A percentile compares a stretch with the other conserved stretches of the same genome.
Conservation (phyloP, 768 basidiomycete species). For the Chalciporus sphaerocephalus region DNA sequence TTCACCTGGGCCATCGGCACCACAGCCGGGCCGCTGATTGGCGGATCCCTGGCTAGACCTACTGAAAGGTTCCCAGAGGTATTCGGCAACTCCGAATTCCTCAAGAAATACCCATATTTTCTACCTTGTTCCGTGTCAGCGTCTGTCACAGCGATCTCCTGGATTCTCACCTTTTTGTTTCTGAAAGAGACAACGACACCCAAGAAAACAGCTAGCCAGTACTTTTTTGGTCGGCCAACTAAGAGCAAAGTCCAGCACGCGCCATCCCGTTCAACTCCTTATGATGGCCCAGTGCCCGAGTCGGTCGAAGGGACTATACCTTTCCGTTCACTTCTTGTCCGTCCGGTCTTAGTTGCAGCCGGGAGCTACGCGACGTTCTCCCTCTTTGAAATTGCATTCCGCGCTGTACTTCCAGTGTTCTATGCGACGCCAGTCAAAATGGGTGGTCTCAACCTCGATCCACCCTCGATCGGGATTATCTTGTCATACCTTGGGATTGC, state of each 20-base stretch:
- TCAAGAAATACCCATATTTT: constrained; percentile 68
- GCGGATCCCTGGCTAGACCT: constrained; percentile 61
- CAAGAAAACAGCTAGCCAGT: constrained; percentile 13
- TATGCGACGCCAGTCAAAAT: constrained; percentile 29
- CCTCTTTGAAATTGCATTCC: constrained; percentile 60
- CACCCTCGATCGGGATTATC: constrained; percentile 30
- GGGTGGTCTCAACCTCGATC: constrained; percentile 26
- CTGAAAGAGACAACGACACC: constrained; percentile 44
- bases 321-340: constrained; percentile 45
- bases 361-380: constrained; percentile 59
- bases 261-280: neutral
- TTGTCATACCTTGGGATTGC: constrained; percentile 24
- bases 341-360: constrained; percentile 52
- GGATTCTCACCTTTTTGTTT: constrained; percentile 46
- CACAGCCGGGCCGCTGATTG: constrained; percentile 56
- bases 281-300: neutral
- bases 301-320: constrained; percentile 33
- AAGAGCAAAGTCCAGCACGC: neutral
- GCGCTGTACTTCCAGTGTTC: constrained; percentile 38
- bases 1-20: constrained; percentile 40
- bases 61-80: constrained; percentile 58
- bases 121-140: constrained; percentile 64
- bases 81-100: constrained; percentile 55
- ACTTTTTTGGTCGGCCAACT: constrained; percentile 9
- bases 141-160: constrained; percentile 47